A percentile compares a stretch with the other conserved stretches of the same genome.
phyloP scores from a whole-genome alignment of 2,329 filamentous ascomycete species.

The Teratosphaeria destructans region DNA sequence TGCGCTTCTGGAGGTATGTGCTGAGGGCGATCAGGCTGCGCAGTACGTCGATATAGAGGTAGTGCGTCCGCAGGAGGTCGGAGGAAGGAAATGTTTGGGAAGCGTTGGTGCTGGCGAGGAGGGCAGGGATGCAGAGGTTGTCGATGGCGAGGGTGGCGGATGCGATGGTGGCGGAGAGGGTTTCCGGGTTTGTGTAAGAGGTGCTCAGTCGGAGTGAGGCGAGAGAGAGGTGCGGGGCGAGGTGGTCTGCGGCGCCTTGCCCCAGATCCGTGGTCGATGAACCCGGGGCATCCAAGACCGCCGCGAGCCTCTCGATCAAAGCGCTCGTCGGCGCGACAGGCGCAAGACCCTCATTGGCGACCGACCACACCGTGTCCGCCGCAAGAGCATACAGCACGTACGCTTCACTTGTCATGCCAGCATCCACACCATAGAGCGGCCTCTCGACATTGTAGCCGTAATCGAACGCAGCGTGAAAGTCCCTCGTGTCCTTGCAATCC shows the following conservation, averaged over 20 bases:
- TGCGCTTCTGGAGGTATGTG: constrained; percentile 4
- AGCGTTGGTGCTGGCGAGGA: constrained; percentile 2
- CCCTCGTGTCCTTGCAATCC: constrained; percentile 21
- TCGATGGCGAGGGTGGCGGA: constrained; percentile 4
- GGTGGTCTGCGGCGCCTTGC: constrained; percentile 9
- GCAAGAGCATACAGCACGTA: constrained; percentile 17
- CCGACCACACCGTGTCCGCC: constrained; percentile 18
- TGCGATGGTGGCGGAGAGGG: not conserved
- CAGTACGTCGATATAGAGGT: constrained; percentile 17
- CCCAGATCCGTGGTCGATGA: not conserved
- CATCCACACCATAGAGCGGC: constrained; percentile 11
- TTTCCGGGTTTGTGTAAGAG: not conserved
- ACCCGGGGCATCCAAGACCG: not conserved
- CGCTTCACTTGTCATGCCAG: constrained; percentile 6
- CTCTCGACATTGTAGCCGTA: constrained; percentile 22
- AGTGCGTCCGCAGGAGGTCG: constrained; percentile 9
- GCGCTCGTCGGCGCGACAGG: not conserved
- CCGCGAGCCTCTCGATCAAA: not conserved
- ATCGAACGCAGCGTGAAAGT: constrained; percentile 26
- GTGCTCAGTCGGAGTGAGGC: constrained; percentile 9
- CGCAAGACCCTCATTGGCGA: constrained; percentile 9
- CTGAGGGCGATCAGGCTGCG: constrained; percentile 13
- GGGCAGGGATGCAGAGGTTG: constrained; percentile 6
- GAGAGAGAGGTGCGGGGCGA: constrained; percentile 11
- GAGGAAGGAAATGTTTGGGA: constrained; percentile 4